Base-by-base conservation (phyloP, 2,329 filamentous ascomycete genomes). In the Sporothrix inflata region DNA sequence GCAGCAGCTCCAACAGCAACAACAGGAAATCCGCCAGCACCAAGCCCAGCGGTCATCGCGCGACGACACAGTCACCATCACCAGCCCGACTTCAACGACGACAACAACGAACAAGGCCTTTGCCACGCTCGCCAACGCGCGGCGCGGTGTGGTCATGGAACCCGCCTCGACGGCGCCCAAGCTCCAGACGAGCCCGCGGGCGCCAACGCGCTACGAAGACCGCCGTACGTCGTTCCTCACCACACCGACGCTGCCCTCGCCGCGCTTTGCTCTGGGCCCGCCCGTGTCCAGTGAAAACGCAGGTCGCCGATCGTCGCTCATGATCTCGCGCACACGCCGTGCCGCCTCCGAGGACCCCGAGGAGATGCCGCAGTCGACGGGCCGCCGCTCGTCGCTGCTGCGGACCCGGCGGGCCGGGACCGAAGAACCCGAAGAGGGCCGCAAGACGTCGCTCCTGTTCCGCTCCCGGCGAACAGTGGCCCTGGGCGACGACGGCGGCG, bases 271-370 rank as follows among this genome's bases (percentile, higher is more conserved):
- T 2, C 73, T 77, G 72, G 79, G 82, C 24, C 80, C 85, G 24
- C 77, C 81, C 1, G 82, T 82, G 0, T 80, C 84, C 2, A 78
- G 80, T 27, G 85, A 87, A 19, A 75, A 76, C 4, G 74, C 77
- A 4, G 82, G 82, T 1, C 85, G 89, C 27, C 86, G 88, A 71
- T 90, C 88, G 1, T 86, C 88, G 4, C 80, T 90, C 2, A 77
- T 82, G 38, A 71, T 82, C 9, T 70, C 76, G 1, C 78, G 86
- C 34, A 81, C 81, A 42, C 85, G 85, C 24, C 83, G 85, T 30
- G 83, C 83, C 3, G 83, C 80, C 1, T 84, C 85, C 0, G 86
- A 88, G 74, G 85, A 86, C 70, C 81, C 83, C 0, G 85, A 87
- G 38, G 75, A 76, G 5, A 4, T 27, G 21, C 47, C 30, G 3